Base-by-base conservation (phyloP, 179 eudicot genomes). In the Heliamphora pulchella region DNA sequence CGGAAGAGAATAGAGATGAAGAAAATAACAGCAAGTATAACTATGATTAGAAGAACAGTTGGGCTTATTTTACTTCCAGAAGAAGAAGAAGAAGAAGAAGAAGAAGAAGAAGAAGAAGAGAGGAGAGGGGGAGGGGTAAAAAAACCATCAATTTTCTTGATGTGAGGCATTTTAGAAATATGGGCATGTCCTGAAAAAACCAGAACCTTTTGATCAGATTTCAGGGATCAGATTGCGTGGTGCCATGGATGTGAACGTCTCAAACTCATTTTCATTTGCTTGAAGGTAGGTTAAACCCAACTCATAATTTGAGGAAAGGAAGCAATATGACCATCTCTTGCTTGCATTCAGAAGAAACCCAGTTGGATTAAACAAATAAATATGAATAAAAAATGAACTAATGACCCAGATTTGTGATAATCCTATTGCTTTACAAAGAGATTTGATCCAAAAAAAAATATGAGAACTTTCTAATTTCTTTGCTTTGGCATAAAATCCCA, bases 121-220 rank as follows among this genome's bases (percentile, higher is more conserved):
- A 50, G 18, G 39, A 50, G 47, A 22, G 48, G 81, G 15, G 65
- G 86, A 22, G n/a, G 70, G 55, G 69, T 72, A 80, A 80, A 71
- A 71, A 77, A 51, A 72, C 68, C 81, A 80, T 76, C 77, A 64
- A 70, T 80, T 66, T 77, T 80, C 58, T 61, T 75, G 76, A 75
- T 79, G 67, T 39, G 72, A 65, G 79, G 84, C 91, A 90, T 89
- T 66, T 83, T 87, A 59, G 13, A 17, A 51, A 51, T 17, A 46
- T 14, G 7, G 74, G 57, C 75, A 67, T 51, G 69, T 69, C 57
- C 62, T 20, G 75, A 54, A 73, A 57, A 13, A 20, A 72, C 20
- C 8, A 53, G 31, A 31, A 31, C 31, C 31, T 31, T 78, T 81
- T 62, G 71, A 74, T 81, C 77, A 84, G 81, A 1, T 53, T 22